Evolutionary conservation across 495 filamentous ascomycete species (phyloP).

Genomic region (Penicillium argentinense): DNA sequence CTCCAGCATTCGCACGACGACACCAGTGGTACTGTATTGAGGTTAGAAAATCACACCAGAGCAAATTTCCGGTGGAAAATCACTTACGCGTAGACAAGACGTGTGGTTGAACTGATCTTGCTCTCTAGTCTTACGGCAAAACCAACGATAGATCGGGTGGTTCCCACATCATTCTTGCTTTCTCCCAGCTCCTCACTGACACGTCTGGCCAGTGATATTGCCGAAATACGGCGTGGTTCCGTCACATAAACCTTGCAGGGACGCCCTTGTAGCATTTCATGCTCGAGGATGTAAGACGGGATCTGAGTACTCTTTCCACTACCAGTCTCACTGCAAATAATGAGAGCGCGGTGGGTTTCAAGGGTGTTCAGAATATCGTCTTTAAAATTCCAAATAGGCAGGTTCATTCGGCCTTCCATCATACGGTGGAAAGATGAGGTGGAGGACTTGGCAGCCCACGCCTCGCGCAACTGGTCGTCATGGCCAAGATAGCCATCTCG

Average conservation of each 20-base stretch:
- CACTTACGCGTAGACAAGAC: slow-evolving; percentile 76
- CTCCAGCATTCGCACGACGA: slow-evolving; percentile 96
- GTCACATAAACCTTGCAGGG: slow-evolving; percentile 93
- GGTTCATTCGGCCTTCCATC: slow-evolving; percentile 58
- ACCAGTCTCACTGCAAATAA: slow-evolving; percentile 93
- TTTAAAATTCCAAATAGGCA: slow-evolving; percentile 89
- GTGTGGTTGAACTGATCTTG: slow-evolving; percentile 74
- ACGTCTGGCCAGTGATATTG: slow-evolving; percentile 84
- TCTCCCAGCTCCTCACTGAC: slow-evolving; percentile 96
- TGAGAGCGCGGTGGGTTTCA: slow-evolving; percentile 74
- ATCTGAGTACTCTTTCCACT: slow-evolving; percentile 98
- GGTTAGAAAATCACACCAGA: slow-evolving; percentile 11
- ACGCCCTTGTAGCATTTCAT: slow-evolving; percentile 76
- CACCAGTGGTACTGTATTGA: slow-evolving; percentile 60
- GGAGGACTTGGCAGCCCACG: slow-evolving; percentile 70
- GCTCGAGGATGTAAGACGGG: slow-evolving; percentile 85
- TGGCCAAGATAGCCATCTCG: slow-evolving; percentile 40
- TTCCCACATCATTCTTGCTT: slow-evolving; percentile 75
- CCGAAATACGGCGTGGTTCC: slow-evolving; percentile 93
- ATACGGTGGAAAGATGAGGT: slow-evolving; percentile 54
- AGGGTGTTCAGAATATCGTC: slow-evolving; percentile 72
- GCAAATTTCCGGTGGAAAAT: not conserved
- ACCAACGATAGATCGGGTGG: slow-evolving; percentile 77
- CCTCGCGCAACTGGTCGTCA: slow-evolving; percentile 53
- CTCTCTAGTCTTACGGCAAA: slow-evolving; percentile 93